Conservation (phyloP, 805 yeast species). For the Metschnikowia similis region DNA sequence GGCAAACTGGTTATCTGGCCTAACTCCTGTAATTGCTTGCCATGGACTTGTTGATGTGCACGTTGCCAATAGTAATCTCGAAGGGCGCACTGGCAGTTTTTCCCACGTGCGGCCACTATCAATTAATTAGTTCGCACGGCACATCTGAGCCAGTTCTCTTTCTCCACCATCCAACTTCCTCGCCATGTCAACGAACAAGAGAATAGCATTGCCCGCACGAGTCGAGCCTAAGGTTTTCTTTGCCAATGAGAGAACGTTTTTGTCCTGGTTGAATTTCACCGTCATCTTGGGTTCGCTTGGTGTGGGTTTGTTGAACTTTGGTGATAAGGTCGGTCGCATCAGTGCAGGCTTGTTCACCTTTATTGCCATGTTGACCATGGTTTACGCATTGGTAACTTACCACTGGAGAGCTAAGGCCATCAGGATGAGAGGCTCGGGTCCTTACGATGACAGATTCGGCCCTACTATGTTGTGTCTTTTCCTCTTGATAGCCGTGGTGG, state of each 20-base stretch:
- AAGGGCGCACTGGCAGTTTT: not conserved
- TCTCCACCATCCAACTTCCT: not conserved
- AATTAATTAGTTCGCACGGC: constrained; percentile 5
- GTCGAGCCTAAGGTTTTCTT: constrained; percentile 99
- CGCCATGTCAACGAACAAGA: constrained; percentile 45
- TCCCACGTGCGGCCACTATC: constrained; percentile 8
- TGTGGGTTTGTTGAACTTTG: constrained; percentile 92
- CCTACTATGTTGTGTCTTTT: constrained; percentile 97
- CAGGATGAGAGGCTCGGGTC: constrained; percentile 95
- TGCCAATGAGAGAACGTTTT: constrained; percentile 97
- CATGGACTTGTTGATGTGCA: not conserved
- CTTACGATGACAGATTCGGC: constrained; percentile 98
- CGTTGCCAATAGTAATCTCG: not conserved
- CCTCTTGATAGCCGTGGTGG: constrained; percentile 85
- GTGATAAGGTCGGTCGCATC: constrained; percentile 88
- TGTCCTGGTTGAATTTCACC: constrained; percentile 98
- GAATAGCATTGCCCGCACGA: constrained; percentile 96
- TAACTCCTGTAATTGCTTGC: no score
- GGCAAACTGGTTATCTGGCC: no score
- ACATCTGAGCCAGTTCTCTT: not conserved
- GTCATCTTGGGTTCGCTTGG: constrained; percentile 96
- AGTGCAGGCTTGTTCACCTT: constrained; percentile 92
- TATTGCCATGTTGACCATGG: constrained; percentile 97
- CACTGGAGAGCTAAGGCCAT: constrained; percentile 99
- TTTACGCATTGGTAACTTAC: constrained; percentile 89